phyloP scores from a whole-genome alignment of 495 filamentous ascomycete species.

The Annulohypoxylon moriforme region DNA sequence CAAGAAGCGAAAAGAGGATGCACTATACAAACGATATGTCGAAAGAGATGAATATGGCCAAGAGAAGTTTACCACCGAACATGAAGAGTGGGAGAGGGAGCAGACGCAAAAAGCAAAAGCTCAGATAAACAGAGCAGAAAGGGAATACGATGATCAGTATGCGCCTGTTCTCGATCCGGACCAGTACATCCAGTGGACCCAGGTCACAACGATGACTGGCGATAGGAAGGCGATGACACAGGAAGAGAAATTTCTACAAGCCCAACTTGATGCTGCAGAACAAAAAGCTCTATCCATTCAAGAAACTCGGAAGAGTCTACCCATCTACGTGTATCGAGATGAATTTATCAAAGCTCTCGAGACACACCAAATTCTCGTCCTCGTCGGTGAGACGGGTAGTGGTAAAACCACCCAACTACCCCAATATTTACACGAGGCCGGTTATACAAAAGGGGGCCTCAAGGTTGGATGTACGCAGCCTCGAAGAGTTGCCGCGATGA shows the following conservation, averaged over 20 bases:
- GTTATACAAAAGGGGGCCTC: slow-evolving; percentile 81
- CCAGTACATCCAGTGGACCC: slow-evolving; percentile 86
- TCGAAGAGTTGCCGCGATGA: slow-evolving; percentile 96
- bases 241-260: slow-evolving; percentile 81
- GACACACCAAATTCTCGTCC: slow-evolving; percentile 81
- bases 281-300: slow-evolving; percentile 86
- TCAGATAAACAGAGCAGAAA: slow-evolving; percentile 78
- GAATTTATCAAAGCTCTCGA: slow-evolving; percentile 78
- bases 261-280: slow-evolving; percentile 87
- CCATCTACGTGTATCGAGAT: slow-evolving; percentile 85
- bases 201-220: slow-evolving; percentile 77
- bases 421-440: slow-evolving; percentile 89
- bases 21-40: slow-evolving; percentile 89
- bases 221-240: slow-evolving; percentile 72
- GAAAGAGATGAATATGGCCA: slow-evolving; percentile 88
- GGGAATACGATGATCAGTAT: slow-evolving; percentile 87
- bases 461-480: slow-evolving; percentile 87
- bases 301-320: slow-evolving; percentile 89
- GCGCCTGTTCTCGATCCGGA: slow-evolving; percentile 94
- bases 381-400: slow-evolving; percentile 89
- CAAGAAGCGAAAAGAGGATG: slow-evolving; percentile 88
- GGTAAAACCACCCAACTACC: slow-evolving; percentile 92
- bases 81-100: slow-evolving; percentile 95
- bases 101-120: slow-evolving; percentile 90
- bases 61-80: slow-evolving; percentile 91